Conservation (phyloP, 352 stramenopile genomes). For the Phytophthora crassamura region DNA sequence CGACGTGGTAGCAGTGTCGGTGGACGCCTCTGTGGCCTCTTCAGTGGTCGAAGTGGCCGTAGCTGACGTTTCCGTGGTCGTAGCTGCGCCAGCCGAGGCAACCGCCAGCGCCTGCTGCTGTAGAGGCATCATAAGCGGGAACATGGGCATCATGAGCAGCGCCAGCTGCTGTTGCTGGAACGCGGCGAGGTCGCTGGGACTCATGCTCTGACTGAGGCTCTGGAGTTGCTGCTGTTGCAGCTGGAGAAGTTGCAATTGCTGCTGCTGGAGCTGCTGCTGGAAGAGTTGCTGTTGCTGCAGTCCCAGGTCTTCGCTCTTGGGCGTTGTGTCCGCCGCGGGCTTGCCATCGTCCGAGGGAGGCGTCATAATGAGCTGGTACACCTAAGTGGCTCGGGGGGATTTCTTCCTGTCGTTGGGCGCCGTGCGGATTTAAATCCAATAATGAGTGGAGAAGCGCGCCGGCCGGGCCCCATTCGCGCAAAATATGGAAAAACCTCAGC, state of each 20-base stretch:
- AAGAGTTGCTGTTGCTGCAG: slow-evolving; percentile 37
- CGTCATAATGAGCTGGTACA: slow-evolving; percentile 32
- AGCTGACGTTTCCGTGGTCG: not conserved
- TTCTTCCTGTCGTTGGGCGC: slow-evolving; percentile 74
- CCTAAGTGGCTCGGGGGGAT: slow-evolving; percentile 35
- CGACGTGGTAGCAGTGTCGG: slow-evolving; percentile 2
- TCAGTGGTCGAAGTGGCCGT: not conserved
- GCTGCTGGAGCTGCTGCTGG: slow-evolving; percentile 44
- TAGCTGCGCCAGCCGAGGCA: not conserved
- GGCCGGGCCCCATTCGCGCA: slow-evolving; percentile 42
- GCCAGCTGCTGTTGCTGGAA: slow-evolving; percentile 78
- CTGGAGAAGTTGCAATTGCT: slow-evolving; percentile 57
- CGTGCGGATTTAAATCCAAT: slow-evolving; percentile 72
- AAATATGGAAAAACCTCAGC: slow-evolving; percentile 44
- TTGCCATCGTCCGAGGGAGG: slow-evolving; percentile 40
- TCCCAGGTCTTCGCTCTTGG: slow-evolving; percentile 34
- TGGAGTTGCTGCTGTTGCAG: slow-evolving; percentile 75
- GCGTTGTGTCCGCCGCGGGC: slow-evolving; percentile 13
- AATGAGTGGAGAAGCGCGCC: slow-evolving; percentile 43
- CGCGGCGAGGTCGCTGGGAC: slow-evolving; percentile 55
- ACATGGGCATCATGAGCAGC: slow-evolving; percentile 83
- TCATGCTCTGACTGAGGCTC: slow-evolving; percentile 66
- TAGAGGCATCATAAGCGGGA: slow-evolving; percentile 74
- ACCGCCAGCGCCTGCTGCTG: slow-evolving; percentile 42
- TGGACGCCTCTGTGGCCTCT: not conserved